phyloP scores from a whole-genome alignment of 2,329 filamentous ascomycete genomes.

The Fusarium nygamai region DNA sequence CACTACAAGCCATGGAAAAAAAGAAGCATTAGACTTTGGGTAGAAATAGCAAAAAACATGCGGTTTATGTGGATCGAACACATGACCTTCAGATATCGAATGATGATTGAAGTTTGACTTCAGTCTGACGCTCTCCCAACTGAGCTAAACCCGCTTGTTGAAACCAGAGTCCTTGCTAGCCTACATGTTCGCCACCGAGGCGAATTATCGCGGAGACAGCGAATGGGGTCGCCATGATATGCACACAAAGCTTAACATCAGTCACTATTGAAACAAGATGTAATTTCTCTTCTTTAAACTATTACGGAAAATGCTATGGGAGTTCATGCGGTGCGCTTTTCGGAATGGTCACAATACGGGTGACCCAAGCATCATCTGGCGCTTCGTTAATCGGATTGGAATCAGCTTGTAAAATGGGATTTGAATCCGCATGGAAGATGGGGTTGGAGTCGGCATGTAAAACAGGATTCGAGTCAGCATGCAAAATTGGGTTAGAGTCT shows the following conservation, averaged over 20 bases:
- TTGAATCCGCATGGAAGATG: background rate
- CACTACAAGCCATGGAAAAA: too few relatives aligned
- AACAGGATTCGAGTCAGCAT: background rate
- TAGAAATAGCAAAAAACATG: background rate
- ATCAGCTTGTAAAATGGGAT: background rate
- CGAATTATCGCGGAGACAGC: rapidly evolving
- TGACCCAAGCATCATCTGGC: background rate
- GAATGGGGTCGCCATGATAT: rapidly evolving
- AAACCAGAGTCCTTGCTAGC: rapidly evolving
- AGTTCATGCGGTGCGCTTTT: background rate
- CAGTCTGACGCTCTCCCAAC: constrained; percentile 41
- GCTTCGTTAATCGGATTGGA: background rate
- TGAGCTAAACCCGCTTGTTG: constrained; percentile 30
- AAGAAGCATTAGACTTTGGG: too few relatives aligned
- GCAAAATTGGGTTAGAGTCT: background rate
- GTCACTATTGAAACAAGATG: background rate
- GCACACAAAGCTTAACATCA: too few relatives aligned
- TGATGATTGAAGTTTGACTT: constrained; percentile 34
- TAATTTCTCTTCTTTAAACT: rapidly evolving
- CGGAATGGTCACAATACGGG: background rate
- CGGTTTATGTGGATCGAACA: constrained; percentile 45
- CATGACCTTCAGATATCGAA: constrained; percentile 43
- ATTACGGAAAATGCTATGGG: background rate
- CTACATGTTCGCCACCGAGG: rapidly evolving
- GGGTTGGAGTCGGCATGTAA: background rate